Evolutionary conservation across 208 protist genomes (phyloP).

Genomic region (Leishmania tropica): DNA sequence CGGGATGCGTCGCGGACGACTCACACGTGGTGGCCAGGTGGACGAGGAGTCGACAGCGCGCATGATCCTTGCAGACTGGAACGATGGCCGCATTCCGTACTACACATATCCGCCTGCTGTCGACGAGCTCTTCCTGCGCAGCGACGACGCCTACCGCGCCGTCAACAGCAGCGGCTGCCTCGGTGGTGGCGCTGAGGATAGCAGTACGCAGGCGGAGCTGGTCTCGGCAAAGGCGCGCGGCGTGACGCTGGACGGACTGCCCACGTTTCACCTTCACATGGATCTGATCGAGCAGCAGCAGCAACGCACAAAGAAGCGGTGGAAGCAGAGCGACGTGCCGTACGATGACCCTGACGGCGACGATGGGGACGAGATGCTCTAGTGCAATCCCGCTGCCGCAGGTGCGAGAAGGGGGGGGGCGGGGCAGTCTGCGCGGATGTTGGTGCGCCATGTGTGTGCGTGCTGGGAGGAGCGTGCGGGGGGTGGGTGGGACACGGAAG

Average conservation of each 20-base stretch:
- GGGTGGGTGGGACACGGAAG: neutral
- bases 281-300: conserved; percentile 25
- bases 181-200: conserved; percentile 21
- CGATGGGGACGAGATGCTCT: conserved; percentile 32
- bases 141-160: conserved; percentile 32
- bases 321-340: conserved; percentile 15
- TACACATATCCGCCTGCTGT: conserved; percentile 93
- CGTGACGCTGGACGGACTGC: conserved; percentile 77
- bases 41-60: conserved; percentile 92
- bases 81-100: conserved; percentile 95
- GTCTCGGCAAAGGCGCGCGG: conserved; percentile 41
- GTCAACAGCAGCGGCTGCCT: neutral
- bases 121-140: conserved; percentile 52
- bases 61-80: conserved; percentile 96
- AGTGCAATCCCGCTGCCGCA: neutral
- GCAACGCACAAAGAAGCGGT: conserved; percentile 39
- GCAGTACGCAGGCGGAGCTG: conserved; percentile 42
- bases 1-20: conserved; percentile 75
- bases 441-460: neutral
- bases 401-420: neutral
- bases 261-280: conserved; percentile 87
- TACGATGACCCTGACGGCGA: conserved; percentile 25
- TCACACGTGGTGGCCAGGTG: conserved; percentile 86
- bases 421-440: too few relatives aligned
- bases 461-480: neutral